phyloP scores from a whole-genome alignment of 768 basidiomycete species.

The Serendipita sp. region DNA sequence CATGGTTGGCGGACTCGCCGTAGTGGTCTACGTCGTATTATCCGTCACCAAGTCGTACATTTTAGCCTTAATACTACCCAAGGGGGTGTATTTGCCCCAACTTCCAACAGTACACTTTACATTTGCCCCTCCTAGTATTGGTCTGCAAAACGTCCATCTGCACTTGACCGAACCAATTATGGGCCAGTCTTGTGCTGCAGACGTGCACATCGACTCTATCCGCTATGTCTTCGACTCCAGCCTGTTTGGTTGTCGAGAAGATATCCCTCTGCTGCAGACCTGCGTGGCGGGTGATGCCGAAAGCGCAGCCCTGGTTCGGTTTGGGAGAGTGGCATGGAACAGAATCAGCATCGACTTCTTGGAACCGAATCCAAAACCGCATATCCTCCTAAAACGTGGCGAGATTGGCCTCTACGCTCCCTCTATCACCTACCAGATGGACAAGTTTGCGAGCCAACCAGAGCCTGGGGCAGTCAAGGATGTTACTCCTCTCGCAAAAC shows the following conservation, averaged over 20 bases:
- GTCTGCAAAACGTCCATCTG: not conserved
- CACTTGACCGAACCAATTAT: not conserved
- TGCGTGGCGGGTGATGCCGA: not conserved
- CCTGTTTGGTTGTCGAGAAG: not conserved
- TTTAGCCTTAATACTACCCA: too few relatives aligned
- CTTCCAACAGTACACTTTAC: not conserved
- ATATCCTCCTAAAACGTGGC: not conserved
- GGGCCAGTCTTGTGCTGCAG: too few relatives aligned
- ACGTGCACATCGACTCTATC: not conserved
- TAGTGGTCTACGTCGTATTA: too few relatives aligned
- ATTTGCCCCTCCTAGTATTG: not conserved
- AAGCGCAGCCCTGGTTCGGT: not conserved
- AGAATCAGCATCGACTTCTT: not conserved
- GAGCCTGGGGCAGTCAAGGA: not conserved
- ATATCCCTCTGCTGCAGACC: not conserved
- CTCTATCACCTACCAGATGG: not conserved
- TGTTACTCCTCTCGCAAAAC: not conserved
- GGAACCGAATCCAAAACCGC: not conserved
- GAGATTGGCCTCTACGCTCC: not conserved
- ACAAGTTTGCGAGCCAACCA: not conserved
- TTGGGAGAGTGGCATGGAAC: not conserved
- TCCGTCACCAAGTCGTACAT: too few relatives aligned
- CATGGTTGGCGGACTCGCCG: too few relatives aligned
- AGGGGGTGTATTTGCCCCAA: too few relatives aligned
- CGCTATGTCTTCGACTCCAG: not conserved